These are phyloP conservation scores for Spergularia bocconei DNA, from an alignment of 148 eudicot species.

Conservation along the genomic window DNA sequence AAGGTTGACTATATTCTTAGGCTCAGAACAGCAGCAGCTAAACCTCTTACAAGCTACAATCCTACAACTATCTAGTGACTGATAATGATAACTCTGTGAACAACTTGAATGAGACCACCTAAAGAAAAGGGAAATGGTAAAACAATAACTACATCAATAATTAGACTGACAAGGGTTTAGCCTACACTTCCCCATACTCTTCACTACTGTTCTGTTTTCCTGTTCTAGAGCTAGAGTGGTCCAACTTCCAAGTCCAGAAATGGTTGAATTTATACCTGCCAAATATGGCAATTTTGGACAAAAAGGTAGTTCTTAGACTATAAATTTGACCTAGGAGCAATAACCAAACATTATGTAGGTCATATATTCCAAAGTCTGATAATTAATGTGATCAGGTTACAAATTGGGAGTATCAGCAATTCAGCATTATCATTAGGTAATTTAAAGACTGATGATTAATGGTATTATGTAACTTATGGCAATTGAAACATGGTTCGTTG, in stretches of 20 bases:
- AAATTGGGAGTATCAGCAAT: neutral
- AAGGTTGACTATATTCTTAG: conserved; percentile 2
- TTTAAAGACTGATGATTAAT: too few species aligned
- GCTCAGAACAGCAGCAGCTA: conserved; percentile 2
- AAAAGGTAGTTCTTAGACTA: conserved; percentile 17
- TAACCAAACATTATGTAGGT: conserved; percentile 14
- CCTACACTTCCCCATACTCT: neutral
- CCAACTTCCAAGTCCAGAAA: conserved; percentile 29
- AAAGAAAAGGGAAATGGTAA: neutral
- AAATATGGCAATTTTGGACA: conserved; percentile 27
- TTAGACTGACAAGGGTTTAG: conserved; percentile 17
- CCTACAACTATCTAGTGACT: conserved; percentile 1
- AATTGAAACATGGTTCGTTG: too few species aligned
- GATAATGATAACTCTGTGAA: conserved; percentile 6
- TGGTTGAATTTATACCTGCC: conserved; percentile 3
- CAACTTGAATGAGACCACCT: conserved; percentile 22
- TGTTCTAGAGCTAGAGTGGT: conserved; percentile 22
- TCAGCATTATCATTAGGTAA: too few species aligned
- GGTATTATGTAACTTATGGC: too few species aligned
- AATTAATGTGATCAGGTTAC: neutral
- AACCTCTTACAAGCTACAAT: too few species aligned
- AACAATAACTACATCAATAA: conserved; percentile 19
- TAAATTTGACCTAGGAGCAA: conserved; percentile 8
- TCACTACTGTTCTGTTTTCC: neutral
- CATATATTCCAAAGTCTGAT: neutral